Conservation (phyloP, 148 eudicot species). For the Nyssa sinensis region DNA sequence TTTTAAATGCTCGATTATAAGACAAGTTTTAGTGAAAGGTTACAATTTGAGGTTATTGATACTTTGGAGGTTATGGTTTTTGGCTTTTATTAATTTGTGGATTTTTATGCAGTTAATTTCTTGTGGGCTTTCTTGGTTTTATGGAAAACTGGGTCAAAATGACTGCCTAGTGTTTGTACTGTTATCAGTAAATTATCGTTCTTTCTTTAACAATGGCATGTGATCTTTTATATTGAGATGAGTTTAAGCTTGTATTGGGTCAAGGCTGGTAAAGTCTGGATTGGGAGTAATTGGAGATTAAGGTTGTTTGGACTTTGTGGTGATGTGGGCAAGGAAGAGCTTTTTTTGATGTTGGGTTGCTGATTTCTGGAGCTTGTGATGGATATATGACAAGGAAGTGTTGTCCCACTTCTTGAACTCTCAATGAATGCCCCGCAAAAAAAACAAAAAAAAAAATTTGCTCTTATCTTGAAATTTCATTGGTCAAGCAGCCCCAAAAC, state of each 20-base stretch:
- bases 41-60: neutral
- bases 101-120: neutral
- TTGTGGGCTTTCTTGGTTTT: no score
- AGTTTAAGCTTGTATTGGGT: neutral
- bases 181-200: neutral
- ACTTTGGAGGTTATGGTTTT: neutral
- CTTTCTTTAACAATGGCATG: neutral
- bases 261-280: neutral
- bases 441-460: no score
- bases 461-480: no score
- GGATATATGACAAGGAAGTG: no score
- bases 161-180: no score
- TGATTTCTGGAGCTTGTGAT: neutral
- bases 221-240: neutral
- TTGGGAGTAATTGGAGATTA: neutral
- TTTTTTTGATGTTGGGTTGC: neutral
- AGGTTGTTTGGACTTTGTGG: slow-evolving; percentile 1
- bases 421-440: no score
- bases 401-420: no score
- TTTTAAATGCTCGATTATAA: neutral
- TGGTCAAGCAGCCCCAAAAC: no score
- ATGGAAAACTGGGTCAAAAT: no score
- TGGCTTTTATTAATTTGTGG: neutral
- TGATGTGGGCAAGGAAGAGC: slow-evolving; percentile 7
- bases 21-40: neutral